A percentile compares a stretch with the other conserved stretches of the same genome.
phyloP scores from a whole-genome alignment of 805 yeast genomes.

The Starmerella etchellsii region DNA sequence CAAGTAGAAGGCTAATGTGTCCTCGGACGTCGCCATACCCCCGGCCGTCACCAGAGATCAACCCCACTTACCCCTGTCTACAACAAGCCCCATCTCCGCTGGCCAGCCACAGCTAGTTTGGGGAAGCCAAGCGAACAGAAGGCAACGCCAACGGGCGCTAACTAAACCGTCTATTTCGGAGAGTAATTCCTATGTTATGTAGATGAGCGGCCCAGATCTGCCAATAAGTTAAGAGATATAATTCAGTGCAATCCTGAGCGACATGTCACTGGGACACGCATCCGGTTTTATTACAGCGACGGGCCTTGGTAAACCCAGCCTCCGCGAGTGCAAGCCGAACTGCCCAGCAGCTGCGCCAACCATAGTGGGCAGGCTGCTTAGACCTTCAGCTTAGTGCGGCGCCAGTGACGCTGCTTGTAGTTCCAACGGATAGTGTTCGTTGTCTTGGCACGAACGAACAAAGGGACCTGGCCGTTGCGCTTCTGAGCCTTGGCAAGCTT shows the following conservation, averaged over 20 bases:
- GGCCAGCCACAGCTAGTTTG: too few species aligned
- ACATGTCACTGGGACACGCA: not conserved
- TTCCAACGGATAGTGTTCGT: slow-evolving; percentile 80
- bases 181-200: not conserved
- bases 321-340: not conserved
- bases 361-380: too few species aligned
- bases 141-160: too few species aligned
- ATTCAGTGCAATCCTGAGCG: not conserved
- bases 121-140: too few species aligned
- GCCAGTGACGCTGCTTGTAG: slow-evolving; percentile 99
- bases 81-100: too few species aligned
- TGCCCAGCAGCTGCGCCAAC: not conserved
- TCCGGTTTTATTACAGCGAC: not conserved
- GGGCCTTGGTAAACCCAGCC: not conserved
- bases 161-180: too few species aligned
- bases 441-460: slow-evolving; percentile 98
- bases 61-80: too few species aligned
- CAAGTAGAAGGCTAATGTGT: slow-evolving; percentile 43
- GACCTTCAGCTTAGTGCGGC: slow-evolving; percentile 97
- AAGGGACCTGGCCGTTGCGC: slow-evolving; percentile 99
- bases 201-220: slow-evolving; percentile 1
- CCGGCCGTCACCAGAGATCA: too few species aligned
- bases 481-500: slow-evolving; percentile 97
- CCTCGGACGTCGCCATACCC: slow-evolving; percentile 29
- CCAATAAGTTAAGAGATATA: slow-evolving; percentile 2